Conservation (phyloP, 2,329 filamentous ascomycete species). For the Torrubiella hemipterigena region DNA sequence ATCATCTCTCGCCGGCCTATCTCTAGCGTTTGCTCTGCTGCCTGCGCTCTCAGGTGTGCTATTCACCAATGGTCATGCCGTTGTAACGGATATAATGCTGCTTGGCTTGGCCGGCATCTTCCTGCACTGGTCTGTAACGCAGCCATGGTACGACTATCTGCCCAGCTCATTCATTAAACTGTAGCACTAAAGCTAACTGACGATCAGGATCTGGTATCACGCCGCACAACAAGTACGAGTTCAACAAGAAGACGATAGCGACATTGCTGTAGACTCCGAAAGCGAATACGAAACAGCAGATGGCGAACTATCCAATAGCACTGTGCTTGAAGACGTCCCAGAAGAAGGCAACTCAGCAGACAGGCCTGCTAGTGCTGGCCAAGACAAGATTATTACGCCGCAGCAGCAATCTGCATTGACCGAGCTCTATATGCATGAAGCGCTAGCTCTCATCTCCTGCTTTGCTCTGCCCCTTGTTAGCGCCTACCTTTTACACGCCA, state of each 20-base stretch:
- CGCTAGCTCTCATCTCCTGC: slow-evolving; percentile 62
- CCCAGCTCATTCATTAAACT: too few species aligned
- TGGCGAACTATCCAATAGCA: slow-evolving; percentile 9
- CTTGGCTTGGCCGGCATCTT: slow-evolving; percentile 72
- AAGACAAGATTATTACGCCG: slow-evolving; percentile 9
- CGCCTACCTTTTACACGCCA: slow-evolving; percentile 73
- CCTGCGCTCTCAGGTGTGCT: slow-evolving; percentile 77
- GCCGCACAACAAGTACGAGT: slow-evolving; percentile 53
- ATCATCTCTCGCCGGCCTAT: slow-evolving; percentile 67
- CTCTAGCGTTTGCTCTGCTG: slow-evolving; percentile 70
- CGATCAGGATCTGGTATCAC: slow-evolving; percentile 59
- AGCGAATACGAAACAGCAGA: slow-evolving; percentile 24
- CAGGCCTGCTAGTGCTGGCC: slow-evolving; percentile 8
- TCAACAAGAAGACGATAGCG: slow-evolving; percentile 34
- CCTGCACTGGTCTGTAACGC: slow-evolving; percentile 80
- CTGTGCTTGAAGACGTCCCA: slow-evolving; percentile 28
- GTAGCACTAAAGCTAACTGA: slow-evolving; percentile 7
- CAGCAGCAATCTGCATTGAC: slow-evolving; percentile 30
- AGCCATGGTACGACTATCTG: slow-evolving; percentile 81
- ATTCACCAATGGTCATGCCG: slow-evolving; percentile 70
- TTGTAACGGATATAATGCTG: slow-evolving; percentile 77
- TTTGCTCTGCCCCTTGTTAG: slow-evolving; percentile 68
- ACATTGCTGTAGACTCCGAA: slow-evolving; percentile 31
- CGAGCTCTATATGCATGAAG: slow-evolving; percentile 65
- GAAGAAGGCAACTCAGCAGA: slow-evolving; percentile 24